Evolutionary conservation across 164 flowering plant species (phyloP), one percentile per base, ranked within the genome.

Genomic region (Akebia trifoliata): DNA sequence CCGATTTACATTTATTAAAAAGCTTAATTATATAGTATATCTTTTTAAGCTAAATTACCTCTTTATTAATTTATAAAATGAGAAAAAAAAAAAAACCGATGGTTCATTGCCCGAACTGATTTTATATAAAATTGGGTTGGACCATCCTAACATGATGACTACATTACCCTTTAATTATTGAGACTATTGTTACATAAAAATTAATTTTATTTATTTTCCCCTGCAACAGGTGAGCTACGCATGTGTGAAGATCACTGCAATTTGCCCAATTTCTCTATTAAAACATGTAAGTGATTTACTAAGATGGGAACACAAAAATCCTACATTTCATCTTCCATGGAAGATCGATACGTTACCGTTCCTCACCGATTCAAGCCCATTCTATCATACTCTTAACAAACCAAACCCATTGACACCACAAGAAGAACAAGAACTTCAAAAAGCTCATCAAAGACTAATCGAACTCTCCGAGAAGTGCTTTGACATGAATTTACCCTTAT

Each of bases 171-270:
- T n/a, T n/a, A n/a, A n/a, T n/a, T n/a, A n/a, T n/a, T n/a, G n/a
- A n/a, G n/a, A n/a, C n/a, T n/a, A n/a, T n/a, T 38, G 8, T 6
- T 14, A 14, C 5, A 14, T 14, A 38, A 38, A 2, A 7, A n/a
- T 1, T 4, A 11, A 20, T 17, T 44, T 0, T 7, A 1, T 20
- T 44, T 22, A 35, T 2, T n/a, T 34, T 15, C 6, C 5, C 9
- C 6, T 35, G 7, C 22, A 50, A 57, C 74, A 93, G 99, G 89
- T 80, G 59, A 93, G 99, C 63, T 87, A 64, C 46, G 80, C 79
- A 2, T 75, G 90, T 29, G 87, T 76, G 62, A 93, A 90, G 73
- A 74, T 93, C 30, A 79, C 96, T 0, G 97, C 99, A 29, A 84
- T 93, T 25, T 84, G 87, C 65, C 88, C 92, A 1, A 71, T 81